Percentiles rank a stretch among this genome's conserved stretches.
Conservation (phyloP, 257 asterid species). For the Solanum ossicruentum region DNA sequence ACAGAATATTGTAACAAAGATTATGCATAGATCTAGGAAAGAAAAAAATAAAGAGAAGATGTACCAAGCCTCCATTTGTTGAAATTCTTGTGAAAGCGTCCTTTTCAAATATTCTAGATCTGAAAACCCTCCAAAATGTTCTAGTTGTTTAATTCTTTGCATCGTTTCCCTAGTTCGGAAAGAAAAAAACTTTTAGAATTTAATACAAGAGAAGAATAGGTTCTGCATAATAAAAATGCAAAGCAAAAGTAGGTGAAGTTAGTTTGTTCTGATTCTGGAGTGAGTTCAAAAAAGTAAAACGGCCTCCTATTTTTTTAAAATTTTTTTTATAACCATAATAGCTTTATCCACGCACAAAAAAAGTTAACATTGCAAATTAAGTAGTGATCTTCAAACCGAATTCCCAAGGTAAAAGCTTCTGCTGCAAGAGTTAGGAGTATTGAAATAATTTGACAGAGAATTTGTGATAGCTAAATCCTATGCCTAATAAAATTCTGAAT, state of each 20-base stretch:
- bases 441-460: neutral
- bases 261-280: neutral
- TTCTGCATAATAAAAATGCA: neutral
- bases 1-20: neutral
- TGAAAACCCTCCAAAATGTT: constrained; percentile 79
- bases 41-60: constrained; percentile 1
- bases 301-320: neutral
- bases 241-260: neutral
- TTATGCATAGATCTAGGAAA: neutral
- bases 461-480: neutral
- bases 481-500: neutral
- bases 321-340: neutral
- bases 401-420: neutral
- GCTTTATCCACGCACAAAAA: neutral
- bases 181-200: neutral
- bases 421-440: neutral
- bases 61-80: constrained; percentile 67
- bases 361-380: neutral
- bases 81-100: constrained; percentile 73
- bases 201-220: neutral
- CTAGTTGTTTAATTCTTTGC: constrained; percentile 55
- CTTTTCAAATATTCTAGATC: constrained; percentile 64
- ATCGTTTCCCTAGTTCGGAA: constrained; percentile 49
- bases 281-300: neutral
- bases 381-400: neutral